A percentile compares a stretch with the other conserved stretches of the same genome.
Evolutionary conservation across 1,284 basidiomycete genomes (phyloP).

Genomic region (Wallemia ichthyophaga): DNA sequence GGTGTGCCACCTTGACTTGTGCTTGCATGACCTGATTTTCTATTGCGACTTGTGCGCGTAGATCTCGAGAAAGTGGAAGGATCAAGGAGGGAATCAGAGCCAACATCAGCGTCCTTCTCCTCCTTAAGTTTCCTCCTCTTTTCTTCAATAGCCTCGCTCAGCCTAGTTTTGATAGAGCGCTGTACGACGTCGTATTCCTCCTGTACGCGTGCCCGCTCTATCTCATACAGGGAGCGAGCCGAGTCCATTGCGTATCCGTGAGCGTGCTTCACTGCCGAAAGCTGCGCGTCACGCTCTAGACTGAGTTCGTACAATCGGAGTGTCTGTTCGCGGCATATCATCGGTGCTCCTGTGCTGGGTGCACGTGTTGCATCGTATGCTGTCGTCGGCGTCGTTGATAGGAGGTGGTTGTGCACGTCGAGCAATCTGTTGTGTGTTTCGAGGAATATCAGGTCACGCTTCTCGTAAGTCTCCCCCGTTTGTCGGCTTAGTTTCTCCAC

Average conservation of each 20-base stretch:
- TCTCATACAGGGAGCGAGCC: conserved; percentile 17
- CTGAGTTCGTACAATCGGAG: conserved; percentile 19
- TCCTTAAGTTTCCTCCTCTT: conserved; percentile 19
- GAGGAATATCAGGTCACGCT: conserved; percentile 14
- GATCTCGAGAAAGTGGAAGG: background rate
- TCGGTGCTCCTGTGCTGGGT: background rate
- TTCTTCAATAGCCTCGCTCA: conserved; percentile 21
- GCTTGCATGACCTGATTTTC: background rate
- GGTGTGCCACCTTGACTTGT: background rate
- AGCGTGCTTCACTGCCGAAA: conserved; percentile 18
- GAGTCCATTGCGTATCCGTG: conserved; percentile 17
- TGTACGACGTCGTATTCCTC: conserved; percentile 18
- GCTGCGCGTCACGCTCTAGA: conserved; percentile 19
- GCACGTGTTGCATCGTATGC: background rate
- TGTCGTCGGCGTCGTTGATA: background rate
- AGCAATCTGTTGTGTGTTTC: background rate
- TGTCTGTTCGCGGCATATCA: background rate
- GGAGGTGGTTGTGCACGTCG: background rate
- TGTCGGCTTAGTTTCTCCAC: conserved; percentile 21
- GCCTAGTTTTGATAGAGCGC: conserved; percentile 16
- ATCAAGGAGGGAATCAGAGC: conserved; percentile 7
- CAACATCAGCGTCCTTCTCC: conserved; percentile 21
- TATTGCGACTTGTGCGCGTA: background rate
- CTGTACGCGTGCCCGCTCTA: conserved; percentile 20
- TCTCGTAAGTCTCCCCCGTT: conserved; percentile 18